Evolutionary conservation across 1,284 basidiomycete species (phyloP).

Genomic region (Inonotus hispidus): DNA sequence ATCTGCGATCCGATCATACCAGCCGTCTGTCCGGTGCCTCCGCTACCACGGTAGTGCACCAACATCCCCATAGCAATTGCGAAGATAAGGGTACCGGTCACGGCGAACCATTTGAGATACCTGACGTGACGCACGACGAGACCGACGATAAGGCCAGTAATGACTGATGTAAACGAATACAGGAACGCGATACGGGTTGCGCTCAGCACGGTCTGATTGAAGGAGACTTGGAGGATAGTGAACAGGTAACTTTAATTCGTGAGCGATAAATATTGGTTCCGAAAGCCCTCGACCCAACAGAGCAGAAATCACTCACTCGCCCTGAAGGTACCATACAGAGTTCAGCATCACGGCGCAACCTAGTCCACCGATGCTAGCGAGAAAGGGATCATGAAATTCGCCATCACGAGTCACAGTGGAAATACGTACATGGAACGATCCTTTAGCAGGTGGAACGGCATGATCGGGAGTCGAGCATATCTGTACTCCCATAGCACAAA

Average conservation of each 20-base stretch:
- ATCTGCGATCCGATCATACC: slow-evolving; percentile 33
- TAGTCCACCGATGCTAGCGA: slow-evolving; percentile 22
- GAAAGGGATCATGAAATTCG: background rate
- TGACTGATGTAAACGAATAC: slow-evolving; percentile 34
- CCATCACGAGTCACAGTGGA: slow-evolving; percentile 24
- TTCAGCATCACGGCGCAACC: slow-evolving; percentile 33
- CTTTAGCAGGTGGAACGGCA: slow-evolving; percentile 32
- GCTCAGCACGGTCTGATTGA: slow-evolving; percentile 29
- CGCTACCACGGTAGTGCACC: slow-evolving; percentile 33
- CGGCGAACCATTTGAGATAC: slow-evolving; percentile 33
- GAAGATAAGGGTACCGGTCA: slow-evolving; percentile 30
- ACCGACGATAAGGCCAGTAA: slow-evolving; percentile 31
- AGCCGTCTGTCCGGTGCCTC: slow-evolving; percentile 25
- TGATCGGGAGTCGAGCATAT: slow-evolving; percentile 29
- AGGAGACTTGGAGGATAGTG: slow-evolving; percentile 32
- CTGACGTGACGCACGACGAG: slow-evolving; percentile 30
- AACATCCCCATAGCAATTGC: slow-evolving; percentile 35
- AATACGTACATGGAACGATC: slow-evolving; percentile 24
- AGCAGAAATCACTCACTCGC: slow-evolving; percentile 7
- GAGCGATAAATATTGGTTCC: background rate
- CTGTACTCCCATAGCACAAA: slow-evolving; percentile 34
- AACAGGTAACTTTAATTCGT: slow-evolving; percentile 28
- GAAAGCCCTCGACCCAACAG: background rate
- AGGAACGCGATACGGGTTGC: slow-evolving; percentile 33
- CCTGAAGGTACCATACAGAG: slow-evolving; percentile 30